Base-by-base conservation (phyloP, 2,329 filamentous ascomycete species). In the Cytospora mali region DNA sequence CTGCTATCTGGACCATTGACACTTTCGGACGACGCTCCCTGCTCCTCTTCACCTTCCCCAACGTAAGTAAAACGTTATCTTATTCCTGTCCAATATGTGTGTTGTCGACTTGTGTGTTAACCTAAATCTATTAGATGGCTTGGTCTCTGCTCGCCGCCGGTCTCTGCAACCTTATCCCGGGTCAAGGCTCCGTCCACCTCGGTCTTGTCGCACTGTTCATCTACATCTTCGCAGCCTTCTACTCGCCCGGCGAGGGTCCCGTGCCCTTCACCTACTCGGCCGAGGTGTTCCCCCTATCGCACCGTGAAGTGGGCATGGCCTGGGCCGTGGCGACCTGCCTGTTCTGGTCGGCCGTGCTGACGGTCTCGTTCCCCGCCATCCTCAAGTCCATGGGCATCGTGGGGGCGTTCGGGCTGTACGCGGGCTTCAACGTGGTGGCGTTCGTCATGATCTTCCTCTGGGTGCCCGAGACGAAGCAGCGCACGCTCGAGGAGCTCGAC, bases 251-350 rank as follows among this genome's bases (percentile, higher is more conserved):
- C 10, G 42, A 46, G 18, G 42, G 42, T 23, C 42, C 42, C 42
- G 88, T 90, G 9, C 87, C 88, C 0, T 90, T 88, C 71, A 85
- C 85, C 0, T 91, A 90, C 75, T 84, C 81, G 3, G 87, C 88
- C 54, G 88, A 91, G 72, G 85, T 90, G 1, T 91, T 88, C 71
- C 88, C 88, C 0, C 80, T 91, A 1, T 88, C 86, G 0, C 88
- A 91, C 71, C 82, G 88, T 69, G 88, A 91, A 70, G 81, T 90
- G 28, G 88, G 88, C 62, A 91, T 91, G 87, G 82, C 81, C 0
- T 89, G 82, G 75, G 84, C 86, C 9, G 87, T 90, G n/a, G 86
- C 87, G 1, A 89, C 86, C 2, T 88, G 85, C 68, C 78, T 88
- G 16, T 81, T 82, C 69, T 86, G 81, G 78, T 84, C 82, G 0